A percentile compares a stretch with the other conserved stretches of the same genome.
phyloP scores from a whole-genome alignment of 768 basidiomycete species.

The Cyclocybe aegerita region DNA sequence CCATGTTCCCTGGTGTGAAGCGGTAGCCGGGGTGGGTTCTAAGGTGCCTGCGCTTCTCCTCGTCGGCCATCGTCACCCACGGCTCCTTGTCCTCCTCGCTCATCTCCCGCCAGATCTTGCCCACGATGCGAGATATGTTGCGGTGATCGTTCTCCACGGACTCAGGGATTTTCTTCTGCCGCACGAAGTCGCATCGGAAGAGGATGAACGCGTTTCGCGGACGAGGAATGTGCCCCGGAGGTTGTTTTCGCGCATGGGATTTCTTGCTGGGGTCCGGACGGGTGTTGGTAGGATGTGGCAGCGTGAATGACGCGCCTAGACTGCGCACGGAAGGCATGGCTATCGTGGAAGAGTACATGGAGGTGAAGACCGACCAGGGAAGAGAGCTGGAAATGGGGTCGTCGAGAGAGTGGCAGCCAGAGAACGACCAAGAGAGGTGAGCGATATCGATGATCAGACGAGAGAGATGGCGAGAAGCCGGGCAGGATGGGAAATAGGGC shows the following conservation, averaged over 20 bases:
- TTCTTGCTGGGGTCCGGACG: constrained; percentile 34
- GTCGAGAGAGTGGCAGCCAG: no score
- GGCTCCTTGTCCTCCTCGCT: constrained; percentile 40
- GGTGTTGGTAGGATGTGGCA: neutral
- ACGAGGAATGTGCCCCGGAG: constrained; percentile 60
- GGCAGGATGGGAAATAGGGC: constrained; percentile 3
- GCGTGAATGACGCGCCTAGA: neutral
- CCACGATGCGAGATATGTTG: constrained; percentile 68
- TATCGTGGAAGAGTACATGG: no score
- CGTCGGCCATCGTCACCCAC: constrained; percentile 49
- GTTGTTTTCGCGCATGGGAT: constrained; percentile 49
- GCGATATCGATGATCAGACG: no score
- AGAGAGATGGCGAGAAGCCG: neutral
- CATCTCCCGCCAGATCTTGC: constrained; percentile 65
- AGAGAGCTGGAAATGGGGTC: no score
- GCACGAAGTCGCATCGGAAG: constrained; percentile 72
- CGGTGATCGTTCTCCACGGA: constrained; percentile 63
- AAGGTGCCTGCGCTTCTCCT: constrained; percentile 36
- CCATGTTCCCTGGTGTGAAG: constrained; percentile 2
- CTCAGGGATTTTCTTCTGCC: constrained; percentile 55
- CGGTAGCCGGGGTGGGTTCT: constrained; percentile 7
- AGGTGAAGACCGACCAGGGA: no score
- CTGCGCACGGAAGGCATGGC: no score
- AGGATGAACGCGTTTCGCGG: constrained; percentile 81
- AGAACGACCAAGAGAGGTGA: no score